Percentiles rank a stretch among this genome's conserved stretches.
Conservation (phyloP, 148 eudicot genomes). For the Fallopia convolvulus region DNA sequence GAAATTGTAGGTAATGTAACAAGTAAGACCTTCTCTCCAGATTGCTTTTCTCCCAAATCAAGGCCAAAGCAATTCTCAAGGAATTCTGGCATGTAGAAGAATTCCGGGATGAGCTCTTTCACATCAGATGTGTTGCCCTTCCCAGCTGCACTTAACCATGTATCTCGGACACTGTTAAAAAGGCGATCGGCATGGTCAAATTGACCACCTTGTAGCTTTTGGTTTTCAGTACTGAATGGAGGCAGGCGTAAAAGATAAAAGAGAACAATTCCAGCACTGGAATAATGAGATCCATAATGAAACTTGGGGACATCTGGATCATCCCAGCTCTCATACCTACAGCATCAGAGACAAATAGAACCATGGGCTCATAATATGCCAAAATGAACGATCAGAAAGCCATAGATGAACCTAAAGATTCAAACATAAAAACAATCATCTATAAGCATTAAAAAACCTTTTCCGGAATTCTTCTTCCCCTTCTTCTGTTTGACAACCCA, state of each 20-base stretch:
- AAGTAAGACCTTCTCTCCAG: constrained; percentile 72
- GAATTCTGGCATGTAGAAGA: constrained; percentile 95
- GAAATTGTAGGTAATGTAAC: not conserved
- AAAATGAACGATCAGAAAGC: constrained; percentile 3
- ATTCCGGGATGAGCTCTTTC: constrained; percentile 96
- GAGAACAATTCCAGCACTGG: constrained; percentile 98
- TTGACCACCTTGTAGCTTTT: constrained; percentile 98
- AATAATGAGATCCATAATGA: constrained; percentile 98
- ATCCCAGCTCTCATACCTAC: constrained; percentile 98
- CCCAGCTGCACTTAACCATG: constrained; percentile 98
- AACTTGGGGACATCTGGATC: constrained; percentile 98
- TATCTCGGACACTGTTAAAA: constrained; percentile 75
- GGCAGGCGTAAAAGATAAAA: constrained; percentile 91
- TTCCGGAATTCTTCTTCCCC: constrained; percentile 93
- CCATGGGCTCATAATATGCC: not conserved
- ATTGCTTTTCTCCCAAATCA: constrained; percentile 94
- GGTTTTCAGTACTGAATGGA: constrained; percentile 85
- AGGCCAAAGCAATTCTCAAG: constrained; percentile 80
- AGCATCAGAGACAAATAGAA: not conserved
- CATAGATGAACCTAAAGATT: not conserved
- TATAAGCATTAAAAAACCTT: constrained; percentile 43
- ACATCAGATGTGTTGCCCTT: constrained; percentile 98
- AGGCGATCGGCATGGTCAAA: constrained; percentile 99
- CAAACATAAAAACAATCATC: not conserved
- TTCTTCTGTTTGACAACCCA: constrained; percentile 94